Evolutionary conservation across 441 rosid species (phyloP).

Genomic region (Erodium texanum): DNA sequence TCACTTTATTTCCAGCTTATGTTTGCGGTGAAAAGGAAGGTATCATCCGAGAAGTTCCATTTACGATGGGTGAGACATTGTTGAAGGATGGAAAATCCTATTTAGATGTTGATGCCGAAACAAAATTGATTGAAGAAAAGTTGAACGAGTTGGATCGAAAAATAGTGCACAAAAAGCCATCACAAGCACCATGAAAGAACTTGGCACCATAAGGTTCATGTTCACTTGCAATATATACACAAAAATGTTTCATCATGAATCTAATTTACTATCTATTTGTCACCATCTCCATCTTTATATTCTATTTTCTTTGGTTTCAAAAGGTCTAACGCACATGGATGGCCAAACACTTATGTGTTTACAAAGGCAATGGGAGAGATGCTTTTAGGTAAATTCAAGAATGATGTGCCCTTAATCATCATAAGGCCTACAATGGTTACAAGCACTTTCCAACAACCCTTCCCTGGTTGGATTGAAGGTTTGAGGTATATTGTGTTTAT

Average conservation of each 20-base stretch:
- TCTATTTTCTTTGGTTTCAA: too few species aligned
- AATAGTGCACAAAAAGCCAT: constrained; percentile 38
- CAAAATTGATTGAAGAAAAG: constrained; percentile 36
- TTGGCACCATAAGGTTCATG: too few species aligned
- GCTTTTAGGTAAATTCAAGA: background rate
- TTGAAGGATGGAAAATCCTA: constrained; percentile 41
- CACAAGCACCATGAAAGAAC: constrained; percentile 33
- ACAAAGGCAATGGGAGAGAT: too few species aligned
- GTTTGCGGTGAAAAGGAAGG: constrained; percentile 70
- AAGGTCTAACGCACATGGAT: too few species aligned
- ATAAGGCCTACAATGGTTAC: background rate
- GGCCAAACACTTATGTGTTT: too few species aligned
- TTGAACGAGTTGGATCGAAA: constrained; percentile 38
- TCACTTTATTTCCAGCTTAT: constrained; percentile 38
- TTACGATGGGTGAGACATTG: background rate
- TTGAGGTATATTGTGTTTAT: background rate
- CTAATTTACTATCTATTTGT: too few species aligned
- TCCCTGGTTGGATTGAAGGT: constrained; percentile 1
- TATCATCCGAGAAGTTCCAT: constrained; percentile 45
- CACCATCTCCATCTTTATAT: too few species aligned
- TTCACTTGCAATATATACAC: too few species aligned
- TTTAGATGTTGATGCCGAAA: constrained; percentile 52
- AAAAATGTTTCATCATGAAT: too few species aligned
- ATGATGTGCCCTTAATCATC: background rate
- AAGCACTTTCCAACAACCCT: background rate